Conservation (phyloP, 108 stramenopile genomes). For the Phaeodactylum tricornutum region DNA sequence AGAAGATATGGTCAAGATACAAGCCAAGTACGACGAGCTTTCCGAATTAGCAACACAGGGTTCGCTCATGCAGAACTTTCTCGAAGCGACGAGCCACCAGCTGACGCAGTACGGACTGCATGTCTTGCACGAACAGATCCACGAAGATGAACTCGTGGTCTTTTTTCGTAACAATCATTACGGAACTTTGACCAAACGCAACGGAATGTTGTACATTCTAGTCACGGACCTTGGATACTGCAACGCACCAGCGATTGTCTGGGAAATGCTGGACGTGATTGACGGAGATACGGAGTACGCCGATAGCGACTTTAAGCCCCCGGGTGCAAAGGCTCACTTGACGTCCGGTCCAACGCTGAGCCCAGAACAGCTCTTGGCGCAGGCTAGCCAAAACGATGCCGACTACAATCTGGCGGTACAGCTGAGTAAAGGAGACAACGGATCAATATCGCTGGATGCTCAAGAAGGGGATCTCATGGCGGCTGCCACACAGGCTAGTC, state of each 20-base stretch:
- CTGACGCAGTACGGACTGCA: constrained; percentile 81
- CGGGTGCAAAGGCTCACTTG: constrained; percentile 17
- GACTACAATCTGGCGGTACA: constrained; percentile 70
- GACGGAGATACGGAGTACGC: constrained; percentile 82
- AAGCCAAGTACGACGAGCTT: constrained; percentile 15
- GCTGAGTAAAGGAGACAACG: too few species aligned
- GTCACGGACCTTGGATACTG: constrained; percentile 93
- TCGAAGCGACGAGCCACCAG: constrained; percentile 67
- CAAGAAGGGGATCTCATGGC: constrained; percentile 44
- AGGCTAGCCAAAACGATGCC: constrained; percentile 36
- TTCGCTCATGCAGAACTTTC: constrained; percentile 47
- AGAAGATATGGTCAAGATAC: not conserved
- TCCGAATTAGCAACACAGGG: constrained; percentile 36
- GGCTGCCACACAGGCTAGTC: constrained; percentile 49
- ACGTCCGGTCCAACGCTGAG: constrained; percentile 24
- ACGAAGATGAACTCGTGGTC: constrained; percentile 62
- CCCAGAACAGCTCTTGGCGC: constrained; percentile 41
- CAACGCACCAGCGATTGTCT: constrained; percentile 66
- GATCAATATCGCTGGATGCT: constrained; percentile 15
- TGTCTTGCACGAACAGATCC: constrained; percentile 60
- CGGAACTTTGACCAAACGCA: constrained; percentile 79
- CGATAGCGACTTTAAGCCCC: constrained; percentile 31
- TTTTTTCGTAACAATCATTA: constrained; percentile 99
- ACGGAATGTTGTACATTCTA: constrained; percentile 66
- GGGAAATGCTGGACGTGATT: constrained; percentile 86